phyloP scores from a whole-genome alignment of 371 early-diverging fungal species.

The Mucor indicus region DNA sequence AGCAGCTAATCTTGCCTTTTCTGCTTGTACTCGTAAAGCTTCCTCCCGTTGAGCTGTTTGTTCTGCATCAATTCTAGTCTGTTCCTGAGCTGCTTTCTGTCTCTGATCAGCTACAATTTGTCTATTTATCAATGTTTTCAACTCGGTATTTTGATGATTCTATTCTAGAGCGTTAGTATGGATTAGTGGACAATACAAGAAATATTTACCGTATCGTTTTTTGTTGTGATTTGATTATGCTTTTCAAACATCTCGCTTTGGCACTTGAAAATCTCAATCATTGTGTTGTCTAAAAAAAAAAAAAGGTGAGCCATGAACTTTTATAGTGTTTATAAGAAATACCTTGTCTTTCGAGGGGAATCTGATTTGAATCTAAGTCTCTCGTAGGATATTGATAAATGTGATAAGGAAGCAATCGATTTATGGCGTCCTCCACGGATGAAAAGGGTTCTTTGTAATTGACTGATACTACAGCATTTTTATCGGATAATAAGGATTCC shows the following conservation, averaged over 20 bases:
- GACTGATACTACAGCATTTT: constrained; percentile 41
- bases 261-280: constrained; percentile 41
- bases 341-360: constrained; percentile 44
- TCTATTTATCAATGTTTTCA: constrained; percentile 30
- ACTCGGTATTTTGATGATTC: constrained; percentile 16
- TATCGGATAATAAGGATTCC: constrained; percentile 48
- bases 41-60: constrained; percentile 46
- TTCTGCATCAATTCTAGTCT: constrained; percentile 38
- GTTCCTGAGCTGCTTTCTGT: constrained; percentile 34
- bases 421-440: constrained; percentile 59
- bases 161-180: neutral
- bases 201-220: constrained; percentile 20
- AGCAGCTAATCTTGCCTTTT: constrained; percentile 29
- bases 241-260: constrained; percentile 39
- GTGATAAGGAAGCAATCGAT: constrained; percentile 70
- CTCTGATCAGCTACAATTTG: constrained; percentile 34
- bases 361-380: constrained; percentile 58
- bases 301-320: neutral
- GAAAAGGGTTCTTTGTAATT: constrained; percentile 61
- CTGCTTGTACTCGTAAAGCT: constrained; percentile 30
- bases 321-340: neutral
- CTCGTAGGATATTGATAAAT: constrained; percentile 66
- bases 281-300: constrained; percentile 27
- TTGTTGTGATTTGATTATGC: constrained; percentile 15
- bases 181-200: no score